These are phyloP conservation scores for Cladosporium colombiae DNA, from an alignment of 2,329 filamentous ascomycete species.

Conservation along the genomic window DNA sequence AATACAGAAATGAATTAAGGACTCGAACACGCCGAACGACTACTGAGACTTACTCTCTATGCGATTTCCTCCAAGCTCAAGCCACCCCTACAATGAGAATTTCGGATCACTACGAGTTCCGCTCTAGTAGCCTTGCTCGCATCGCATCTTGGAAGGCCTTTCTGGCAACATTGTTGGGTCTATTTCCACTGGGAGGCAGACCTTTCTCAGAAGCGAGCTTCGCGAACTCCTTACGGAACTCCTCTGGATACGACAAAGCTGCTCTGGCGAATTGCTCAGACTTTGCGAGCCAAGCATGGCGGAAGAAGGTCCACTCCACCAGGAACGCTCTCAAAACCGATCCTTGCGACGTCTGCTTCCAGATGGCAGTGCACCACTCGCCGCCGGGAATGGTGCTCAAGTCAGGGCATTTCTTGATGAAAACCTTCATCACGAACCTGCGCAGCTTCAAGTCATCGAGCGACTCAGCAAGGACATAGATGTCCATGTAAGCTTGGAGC, in stretches of 20 bases:
- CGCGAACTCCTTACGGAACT: neutral
- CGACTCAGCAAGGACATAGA: neutral
- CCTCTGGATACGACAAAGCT: neutral
- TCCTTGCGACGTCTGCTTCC: neutral
- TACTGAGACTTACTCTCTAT: too few relatives aligned
- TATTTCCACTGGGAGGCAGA: neutral
- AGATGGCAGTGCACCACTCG: neutral
- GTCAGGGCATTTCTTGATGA: neutral
- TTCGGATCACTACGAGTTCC: neutral
- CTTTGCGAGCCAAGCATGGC: neutral
- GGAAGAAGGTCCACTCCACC: neutral
- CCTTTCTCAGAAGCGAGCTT: neutral
- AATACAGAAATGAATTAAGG: too few relatives aligned
- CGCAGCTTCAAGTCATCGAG: neutral
- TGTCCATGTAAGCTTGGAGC: neutral
- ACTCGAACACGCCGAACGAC: too few relatives aligned
- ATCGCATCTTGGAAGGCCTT: neutral
- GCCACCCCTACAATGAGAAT: neutral
- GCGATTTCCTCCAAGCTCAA: too few relatives aligned
- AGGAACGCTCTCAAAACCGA: neutral
- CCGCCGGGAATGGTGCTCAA: neutral
- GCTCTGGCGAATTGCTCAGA: neutral
- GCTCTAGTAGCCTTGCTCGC: neutral
- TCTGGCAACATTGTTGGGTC: neutral
- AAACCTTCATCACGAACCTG: neutral